These are phyloP conservation scores for Skeletonema grethae DNA, from an alignment of 108 stramenopile species.

Conservation along the genomic window DNA sequence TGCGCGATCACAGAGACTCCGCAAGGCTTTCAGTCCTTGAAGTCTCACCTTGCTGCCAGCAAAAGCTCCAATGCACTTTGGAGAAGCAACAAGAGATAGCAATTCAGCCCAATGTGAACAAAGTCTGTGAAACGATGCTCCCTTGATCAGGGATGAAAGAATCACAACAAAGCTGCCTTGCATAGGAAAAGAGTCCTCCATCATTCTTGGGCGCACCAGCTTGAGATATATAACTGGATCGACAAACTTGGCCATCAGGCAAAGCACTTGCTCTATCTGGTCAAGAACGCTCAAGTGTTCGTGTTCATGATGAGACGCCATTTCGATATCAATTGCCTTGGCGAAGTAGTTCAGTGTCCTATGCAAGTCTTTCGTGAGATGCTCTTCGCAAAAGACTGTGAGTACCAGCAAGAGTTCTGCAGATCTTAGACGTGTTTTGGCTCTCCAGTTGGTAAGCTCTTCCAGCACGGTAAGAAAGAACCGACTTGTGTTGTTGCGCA, in stretches of 20 bases:
- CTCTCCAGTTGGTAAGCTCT: constrained; percentile 69
- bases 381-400: constrained; percentile 62
- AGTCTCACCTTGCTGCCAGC: constrained; percentile 14
- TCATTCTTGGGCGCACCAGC: constrained; percentile 29
- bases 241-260: constrained; percentile 45
- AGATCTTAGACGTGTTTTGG: constrained; percentile 38
- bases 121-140: constrained; percentile 26
- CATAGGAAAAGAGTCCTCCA: constrained; percentile 31
- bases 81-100: constrained; percentile 15
- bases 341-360: constrained; percentile 27
- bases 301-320: not conserved
- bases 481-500: constrained; percentile 63
- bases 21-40: not conserved
- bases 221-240: constrained; percentile 34
- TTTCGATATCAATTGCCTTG: constrained; percentile 42
- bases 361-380: constrained; percentile 58
- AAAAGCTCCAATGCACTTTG: constrained; percentile 38
- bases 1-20: not conserved
- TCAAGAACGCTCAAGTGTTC: constrained; percentile 7
- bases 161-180: constrained; percentile 22
- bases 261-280: constrained; percentile 28
- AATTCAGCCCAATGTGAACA: constrained; percentile 33
- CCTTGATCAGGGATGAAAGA: constrained; percentile 30
- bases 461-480: constrained; percentile 68
- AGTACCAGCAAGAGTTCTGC: constrained; percentile 48